Conservation (phyloP, 768 basidiomycete genomes). For the Phlebiopsis flavidoalba region DNA sequence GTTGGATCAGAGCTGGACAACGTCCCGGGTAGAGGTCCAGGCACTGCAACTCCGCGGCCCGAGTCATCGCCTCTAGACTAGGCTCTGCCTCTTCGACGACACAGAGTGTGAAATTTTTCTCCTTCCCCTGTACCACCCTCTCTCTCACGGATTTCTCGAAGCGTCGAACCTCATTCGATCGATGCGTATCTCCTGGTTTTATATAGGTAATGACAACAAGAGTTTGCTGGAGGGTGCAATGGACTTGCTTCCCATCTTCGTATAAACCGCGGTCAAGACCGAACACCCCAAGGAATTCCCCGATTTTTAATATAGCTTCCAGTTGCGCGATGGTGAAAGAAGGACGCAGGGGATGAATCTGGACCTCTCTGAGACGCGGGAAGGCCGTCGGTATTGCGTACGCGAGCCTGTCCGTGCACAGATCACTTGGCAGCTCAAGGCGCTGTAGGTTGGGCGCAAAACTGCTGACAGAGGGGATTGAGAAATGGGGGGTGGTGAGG, state of each 20-base stretch:
- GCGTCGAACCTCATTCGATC: background rate
- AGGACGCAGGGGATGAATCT: background rate
- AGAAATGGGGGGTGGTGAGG: background rate
- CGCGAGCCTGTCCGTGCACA: background rate
- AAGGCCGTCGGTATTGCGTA: background rate
- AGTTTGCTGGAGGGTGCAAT: background rate
- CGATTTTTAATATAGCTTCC: background rate
- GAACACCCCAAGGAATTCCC: background rate
- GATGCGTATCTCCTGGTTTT: background rate
- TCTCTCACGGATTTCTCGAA: background rate
- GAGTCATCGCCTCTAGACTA: too few relatives aligned
- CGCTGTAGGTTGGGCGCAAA: background rate
- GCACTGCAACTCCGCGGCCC: too few relatives aligned
- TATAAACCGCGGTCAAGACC: background rate
- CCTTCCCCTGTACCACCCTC: background rate
- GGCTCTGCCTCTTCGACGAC: too few relatives aligned
- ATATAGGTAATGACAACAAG: background rate
- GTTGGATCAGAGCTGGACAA: too few relatives aligned
- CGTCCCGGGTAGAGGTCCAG: too few relatives aligned
- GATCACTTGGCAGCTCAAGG: background rate
- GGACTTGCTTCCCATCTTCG: too few relatives aligned
- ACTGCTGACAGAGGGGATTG: background rate
- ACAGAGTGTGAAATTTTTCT: background rate
- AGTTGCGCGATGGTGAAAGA: background rate
- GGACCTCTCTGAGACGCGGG: background rate